phyloP scores from a whole-genome alignment of 441 rosid species.

The Melastoma candidum region DNA sequence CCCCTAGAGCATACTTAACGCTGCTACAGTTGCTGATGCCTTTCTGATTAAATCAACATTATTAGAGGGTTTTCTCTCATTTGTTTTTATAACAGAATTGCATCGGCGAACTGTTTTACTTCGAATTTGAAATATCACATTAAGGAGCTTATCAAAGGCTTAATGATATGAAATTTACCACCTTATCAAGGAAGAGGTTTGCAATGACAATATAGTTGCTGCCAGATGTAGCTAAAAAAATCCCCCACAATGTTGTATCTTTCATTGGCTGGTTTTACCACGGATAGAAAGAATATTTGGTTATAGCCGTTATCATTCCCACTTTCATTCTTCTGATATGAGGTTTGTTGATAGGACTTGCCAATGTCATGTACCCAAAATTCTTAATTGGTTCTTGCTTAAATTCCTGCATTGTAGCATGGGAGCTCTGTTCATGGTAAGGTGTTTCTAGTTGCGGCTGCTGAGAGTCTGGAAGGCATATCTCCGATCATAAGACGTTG shows the following conservation, averaged over 20 bases:
- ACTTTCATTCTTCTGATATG: no score
- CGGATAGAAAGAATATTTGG: no score
- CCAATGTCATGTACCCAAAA: neutral
- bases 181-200: conserved; percentile 1
- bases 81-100: no score
- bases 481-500: conserved; percentile 84
- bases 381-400: neutral
- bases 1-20: neutral
- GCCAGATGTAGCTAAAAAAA: neutral
- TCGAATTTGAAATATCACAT: no score
- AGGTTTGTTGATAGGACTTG: no score
- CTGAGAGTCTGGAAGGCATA: conserved; percentile 82
- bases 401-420: conserved; percentile 26
- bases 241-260: neutral
- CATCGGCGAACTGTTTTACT: no score
- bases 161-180: no score
- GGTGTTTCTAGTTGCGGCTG: conserved; percentile 75
- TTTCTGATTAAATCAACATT: no score
- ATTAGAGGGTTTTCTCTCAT: no score
- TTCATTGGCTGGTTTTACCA: no score
- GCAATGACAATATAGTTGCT: neutral
- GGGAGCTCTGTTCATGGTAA: conserved; percentile 33
- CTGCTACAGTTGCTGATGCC: neutral
- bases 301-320: no score
- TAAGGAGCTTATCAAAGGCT: no score